Conservation (phyloP, 2,329 filamentous ascomycete genomes). For the Talaromyces sp. region DNA sequence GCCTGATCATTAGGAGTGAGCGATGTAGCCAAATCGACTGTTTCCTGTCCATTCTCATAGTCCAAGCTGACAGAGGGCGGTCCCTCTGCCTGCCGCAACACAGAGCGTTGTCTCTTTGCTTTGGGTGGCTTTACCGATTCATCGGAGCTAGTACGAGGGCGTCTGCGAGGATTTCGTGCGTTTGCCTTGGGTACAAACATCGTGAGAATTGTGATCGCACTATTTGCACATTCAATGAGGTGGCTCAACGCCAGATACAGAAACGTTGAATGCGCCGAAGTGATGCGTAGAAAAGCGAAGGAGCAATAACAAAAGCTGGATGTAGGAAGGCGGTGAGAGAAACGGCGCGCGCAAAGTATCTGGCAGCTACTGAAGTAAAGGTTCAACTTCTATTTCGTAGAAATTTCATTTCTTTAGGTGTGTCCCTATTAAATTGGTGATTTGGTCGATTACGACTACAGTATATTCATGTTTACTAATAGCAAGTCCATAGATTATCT, state of each 20-base stretch:
- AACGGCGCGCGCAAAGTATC: background rate
- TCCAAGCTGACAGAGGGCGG: conserved; percentile 24
- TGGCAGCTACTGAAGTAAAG: background rate
- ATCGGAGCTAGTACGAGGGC: conserved; percentile 47
- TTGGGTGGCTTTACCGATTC: conserved; percentile 49
- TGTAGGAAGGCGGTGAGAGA: conserved; percentile 6
- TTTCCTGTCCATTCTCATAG: conserved; percentile 20
- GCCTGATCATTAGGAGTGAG: conserved; percentile 16
- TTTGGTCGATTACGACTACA: no score
- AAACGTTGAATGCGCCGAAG: background rate
- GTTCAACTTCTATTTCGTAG: background rate
- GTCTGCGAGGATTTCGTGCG: conserved; percentile 40
- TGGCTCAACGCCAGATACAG: conserved; percentile 11
- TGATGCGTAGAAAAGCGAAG: background rate
- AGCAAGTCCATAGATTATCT: no score
- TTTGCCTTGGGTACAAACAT: conserved; percentile 46
- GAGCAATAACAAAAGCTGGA: conserved; percentile 7
- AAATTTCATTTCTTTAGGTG: no score
- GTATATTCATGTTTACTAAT: no score
- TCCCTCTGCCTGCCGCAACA: conserved; percentile 41
- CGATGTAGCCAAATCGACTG: conserved; percentile 17
- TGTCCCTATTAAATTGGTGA: no score
- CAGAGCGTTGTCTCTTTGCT: conserved; percentile 52
- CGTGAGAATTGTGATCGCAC: conserved; percentile 11
- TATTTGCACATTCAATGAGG: background rate